phyloP scores from a whole-genome alignment of 169 alveolate genomes.

The Babesia bovis region DNA sequence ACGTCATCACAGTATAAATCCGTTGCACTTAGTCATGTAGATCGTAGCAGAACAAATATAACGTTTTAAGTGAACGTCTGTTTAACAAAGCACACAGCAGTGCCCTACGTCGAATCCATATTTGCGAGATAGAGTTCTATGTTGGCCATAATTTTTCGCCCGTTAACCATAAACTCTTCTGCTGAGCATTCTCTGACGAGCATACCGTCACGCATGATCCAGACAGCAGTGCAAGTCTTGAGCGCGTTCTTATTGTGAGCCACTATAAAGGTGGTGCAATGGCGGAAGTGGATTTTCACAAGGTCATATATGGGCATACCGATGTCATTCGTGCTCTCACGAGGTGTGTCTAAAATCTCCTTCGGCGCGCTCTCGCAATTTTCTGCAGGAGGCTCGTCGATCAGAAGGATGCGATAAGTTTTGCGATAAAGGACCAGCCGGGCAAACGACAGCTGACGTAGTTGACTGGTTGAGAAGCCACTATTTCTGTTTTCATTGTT shows the following conservation, averaged over 20 bases:
- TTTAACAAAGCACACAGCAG: too few species aligned
- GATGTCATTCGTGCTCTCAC: slow-evolving; percentile 1
- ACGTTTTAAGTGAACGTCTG: too few species aligned
- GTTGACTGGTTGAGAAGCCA: slow-evolving; percentile 44
- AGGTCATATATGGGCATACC: slow-evolving; percentile 61
- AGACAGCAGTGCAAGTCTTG: slow-evolving; percentile 31
- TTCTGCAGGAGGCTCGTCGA: slow-evolving; percentile 83
- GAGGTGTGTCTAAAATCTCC: neutral
- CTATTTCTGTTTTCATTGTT: neutral
- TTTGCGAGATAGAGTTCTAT: neutral
- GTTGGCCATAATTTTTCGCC: neutral
- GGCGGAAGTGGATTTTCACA: slow-evolving; percentile 44
- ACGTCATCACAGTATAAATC: too few species aligned
- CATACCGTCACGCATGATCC: slow-evolving; percentile 29
- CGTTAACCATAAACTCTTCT: slow-evolving; percentile 15
- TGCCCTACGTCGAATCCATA: neutral
- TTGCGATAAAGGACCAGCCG: slow-evolving; percentile 73
- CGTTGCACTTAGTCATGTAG: too few species aligned
- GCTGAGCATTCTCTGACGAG: slow-evolving; percentile 6
- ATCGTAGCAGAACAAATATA: too few species aligned
- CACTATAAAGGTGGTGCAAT: slow-evolving; percentile 65
- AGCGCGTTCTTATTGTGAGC: slow-evolving; percentile 64
- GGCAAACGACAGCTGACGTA: slow-evolving; percentile 77
- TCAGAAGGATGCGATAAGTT: slow-evolving; percentile 71
- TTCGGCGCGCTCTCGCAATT: slow-evolving; percentile 19